Percentiles rank a stretch among this genome's conserved stretches.
Evolutionary conservation across 2,329 filamentous ascomycete species (phyloP).

Genomic region (Pseudopyricularia cyperi): DNA sequence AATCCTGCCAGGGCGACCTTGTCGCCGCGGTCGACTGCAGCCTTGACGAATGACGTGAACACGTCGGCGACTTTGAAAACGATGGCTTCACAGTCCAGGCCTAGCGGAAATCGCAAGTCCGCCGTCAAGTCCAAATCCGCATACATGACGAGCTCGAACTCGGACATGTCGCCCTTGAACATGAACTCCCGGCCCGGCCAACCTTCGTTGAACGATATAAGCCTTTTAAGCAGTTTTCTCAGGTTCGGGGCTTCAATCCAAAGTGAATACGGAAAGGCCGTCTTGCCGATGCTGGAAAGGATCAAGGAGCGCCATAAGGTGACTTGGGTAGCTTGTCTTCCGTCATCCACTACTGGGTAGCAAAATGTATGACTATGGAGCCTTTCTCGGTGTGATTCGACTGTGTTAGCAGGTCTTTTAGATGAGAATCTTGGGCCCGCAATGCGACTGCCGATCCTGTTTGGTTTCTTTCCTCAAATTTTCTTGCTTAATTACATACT

Average conservation of each 20-base stretch:
- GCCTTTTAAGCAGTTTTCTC: constrained; percentile 43
- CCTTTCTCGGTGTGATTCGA: no score
- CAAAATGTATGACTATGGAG: no score
- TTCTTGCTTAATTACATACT: no score
- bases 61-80: constrained; percentile 39
- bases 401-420: no score
- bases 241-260: constrained; percentile 54
- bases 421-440: background rate
- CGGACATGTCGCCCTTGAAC: constrained; percentile 25
- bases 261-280: constrained; percentile 55
- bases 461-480: no score
- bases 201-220: constrained; percentile 33
- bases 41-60: constrained; percentile 36
- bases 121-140: background rate
- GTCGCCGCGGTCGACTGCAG: constrained; percentile 23
- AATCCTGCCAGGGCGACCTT: constrained; percentile 42
- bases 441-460: background rate
- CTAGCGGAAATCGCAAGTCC: background rate
- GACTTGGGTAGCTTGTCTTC: constrained; percentile 23
- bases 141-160: constrained; percentile 15
- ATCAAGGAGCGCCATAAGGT: constrained; percentile 57
- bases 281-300: constrained; percentile 47
- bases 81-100: constrained; percentile 21
- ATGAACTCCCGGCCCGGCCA: constrained; percentile 17
- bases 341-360: no score